These are phyloP conservation scores for Setaria italica DNA, from an alignment of 202 grass and related monocot species.

Conservation along the genomic window DNA sequence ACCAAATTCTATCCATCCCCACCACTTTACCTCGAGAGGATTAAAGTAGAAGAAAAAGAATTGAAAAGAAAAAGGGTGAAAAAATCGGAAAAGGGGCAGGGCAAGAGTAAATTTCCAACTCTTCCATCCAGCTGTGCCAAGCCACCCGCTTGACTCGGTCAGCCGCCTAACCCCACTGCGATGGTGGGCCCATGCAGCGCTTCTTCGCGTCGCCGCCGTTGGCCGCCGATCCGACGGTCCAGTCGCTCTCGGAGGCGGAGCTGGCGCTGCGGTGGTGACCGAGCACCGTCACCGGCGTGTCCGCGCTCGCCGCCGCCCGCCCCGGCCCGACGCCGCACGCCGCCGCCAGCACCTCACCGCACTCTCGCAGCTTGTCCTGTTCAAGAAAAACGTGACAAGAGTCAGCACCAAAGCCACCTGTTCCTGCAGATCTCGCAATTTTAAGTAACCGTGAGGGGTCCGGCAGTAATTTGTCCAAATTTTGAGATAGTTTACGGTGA, in stretches of 20 bases:
- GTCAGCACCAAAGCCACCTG: slow-evolving; percentile 5
- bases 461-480: background rate
- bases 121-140: slow-evolving; percentile 27
- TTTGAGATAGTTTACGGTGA: background rate
- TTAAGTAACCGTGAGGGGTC: background rate
- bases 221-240: slow-evolving; percentile 66
- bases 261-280: slow-evolving; percentile 56
- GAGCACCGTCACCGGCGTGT: slow-evolving; percentile 87
- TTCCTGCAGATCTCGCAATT: slow-evolving; percentile 2
- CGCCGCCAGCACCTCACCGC: slow-evolving; percentile 61
- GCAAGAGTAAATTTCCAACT: slow-evolving; percentile 39
- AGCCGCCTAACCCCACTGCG: slow-evolving; percentile 49
- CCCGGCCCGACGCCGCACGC: slow-evolving; percentile 41
- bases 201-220: slow-evolving; percentile 63
- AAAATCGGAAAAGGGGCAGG: background rate
- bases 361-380: slow-evolving; percentile 81
- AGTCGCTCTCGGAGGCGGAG: slow-evolving; percentile 79
- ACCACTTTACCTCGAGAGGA: slow-evolving; percentile 51
- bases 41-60: slow-evolving; percentile 52
- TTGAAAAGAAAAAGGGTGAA: background rate
- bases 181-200: slow-evolving; percentile 67
- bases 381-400: background rate
- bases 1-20: slow-evolving; percentile 31
- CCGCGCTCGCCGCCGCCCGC: slow-evolving; percentile 36
- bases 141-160: slow-evolving; percentile 22